phyloP scores from a whole-genome alignment of 176 grass and related monocot species.

The Areca catechu region DNA sequence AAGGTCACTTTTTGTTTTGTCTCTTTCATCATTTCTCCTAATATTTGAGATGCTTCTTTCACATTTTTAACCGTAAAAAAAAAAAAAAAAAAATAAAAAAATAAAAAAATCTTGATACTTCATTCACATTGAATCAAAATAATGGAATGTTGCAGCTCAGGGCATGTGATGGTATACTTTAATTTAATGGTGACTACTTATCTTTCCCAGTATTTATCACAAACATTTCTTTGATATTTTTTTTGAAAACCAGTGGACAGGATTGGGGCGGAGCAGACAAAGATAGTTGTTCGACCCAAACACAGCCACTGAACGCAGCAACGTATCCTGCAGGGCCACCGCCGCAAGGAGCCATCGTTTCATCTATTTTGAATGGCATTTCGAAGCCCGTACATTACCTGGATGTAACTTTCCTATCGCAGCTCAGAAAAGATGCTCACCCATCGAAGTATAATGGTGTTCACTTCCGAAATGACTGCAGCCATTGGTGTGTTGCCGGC shows the following conservation, averaged over 20 bases:
- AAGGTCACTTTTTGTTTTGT: too few relatives aligned
- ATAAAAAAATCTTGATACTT: too few relatives aligned
- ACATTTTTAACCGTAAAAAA: too few relatives aligned
- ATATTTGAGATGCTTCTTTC: too few relatives aligned
- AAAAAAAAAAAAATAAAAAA: too few relatives aligned
- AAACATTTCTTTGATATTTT: too few relatives aligned
- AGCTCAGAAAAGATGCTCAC: slow-evolving; percentile 75
- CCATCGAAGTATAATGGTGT: slow-evolving; percentile 65
- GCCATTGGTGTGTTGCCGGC: slow-evolving; percentile 81
- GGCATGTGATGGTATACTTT: too few relatives aligned
- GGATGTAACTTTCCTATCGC: slow-evolving; percentile 62
- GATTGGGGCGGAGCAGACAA: slow-evolving; percentile 49
- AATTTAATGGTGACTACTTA: too few relatives aligned
- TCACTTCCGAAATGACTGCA: slow-evolving; percentile 56
- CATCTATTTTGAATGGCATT: slow-evolving; percentile 28
- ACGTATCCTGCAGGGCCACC: slow-evolving; percentile 41
- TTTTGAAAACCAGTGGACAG: slow-evolving; percentile 23
- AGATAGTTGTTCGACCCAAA: slow-evolving; percentile 54
- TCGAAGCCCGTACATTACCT: slow-evolving; percentile 64
- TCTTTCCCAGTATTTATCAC: too few relatives aligned
- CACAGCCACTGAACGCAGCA: slow-evolving; percentile 36
- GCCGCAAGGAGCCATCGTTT: slow-evolving; percentile 42
- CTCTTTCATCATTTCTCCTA: too few relatives aligned
- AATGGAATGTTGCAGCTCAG: too few relatives aligned
- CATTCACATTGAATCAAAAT: too few relatives aligned